Evolutionary conservation across 495 filamentous ascomycete genomes (phyloP).

Genomic region (Paragyromitra xinjiangensis): DNA sequence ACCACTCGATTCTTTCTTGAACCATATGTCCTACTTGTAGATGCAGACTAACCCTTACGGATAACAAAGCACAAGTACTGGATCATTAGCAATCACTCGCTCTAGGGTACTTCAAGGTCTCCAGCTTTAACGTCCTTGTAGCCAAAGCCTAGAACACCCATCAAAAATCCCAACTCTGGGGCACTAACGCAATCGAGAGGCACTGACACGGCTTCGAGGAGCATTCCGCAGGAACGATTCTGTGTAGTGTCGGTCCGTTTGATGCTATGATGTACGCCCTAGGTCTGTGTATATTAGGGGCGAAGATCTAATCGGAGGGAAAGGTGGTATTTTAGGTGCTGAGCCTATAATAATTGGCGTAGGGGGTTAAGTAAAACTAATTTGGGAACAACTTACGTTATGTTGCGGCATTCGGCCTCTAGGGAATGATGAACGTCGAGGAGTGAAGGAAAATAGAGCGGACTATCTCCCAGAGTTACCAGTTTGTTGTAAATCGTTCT

Average conservation of each 20-base stretch:
- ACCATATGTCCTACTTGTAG: neutral
- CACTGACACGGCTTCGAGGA: neutral
- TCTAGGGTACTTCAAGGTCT: neutral
- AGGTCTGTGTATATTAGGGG: neutral
- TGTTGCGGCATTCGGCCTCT: neutral
- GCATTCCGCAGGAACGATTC: neutral
- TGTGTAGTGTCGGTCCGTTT: neutral
- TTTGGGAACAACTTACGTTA: neutral
- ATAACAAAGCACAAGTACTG: neutral
- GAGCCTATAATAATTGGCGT: neutral
- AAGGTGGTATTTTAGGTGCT: no score
- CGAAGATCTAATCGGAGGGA: neutral
- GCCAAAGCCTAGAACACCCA: neutral
- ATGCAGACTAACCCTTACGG: neutral
- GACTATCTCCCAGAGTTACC: neutral
- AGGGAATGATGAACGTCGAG: neutral
- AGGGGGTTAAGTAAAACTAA: no score
- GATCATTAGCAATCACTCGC: constrained; percentile 13
- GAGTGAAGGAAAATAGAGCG: neutral
- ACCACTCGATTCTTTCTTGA: neutral
- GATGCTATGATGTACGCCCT: neutral
- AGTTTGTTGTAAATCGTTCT: neutral
- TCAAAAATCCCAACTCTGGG: neutral
- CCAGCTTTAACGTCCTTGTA: neutral
- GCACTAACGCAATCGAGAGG: neutral